Evolutionary conservation across 106 monocot species (phyloP), one percentile per base, ranked within the genome.

Genomic region (Dendrobium officinale): DNA sequence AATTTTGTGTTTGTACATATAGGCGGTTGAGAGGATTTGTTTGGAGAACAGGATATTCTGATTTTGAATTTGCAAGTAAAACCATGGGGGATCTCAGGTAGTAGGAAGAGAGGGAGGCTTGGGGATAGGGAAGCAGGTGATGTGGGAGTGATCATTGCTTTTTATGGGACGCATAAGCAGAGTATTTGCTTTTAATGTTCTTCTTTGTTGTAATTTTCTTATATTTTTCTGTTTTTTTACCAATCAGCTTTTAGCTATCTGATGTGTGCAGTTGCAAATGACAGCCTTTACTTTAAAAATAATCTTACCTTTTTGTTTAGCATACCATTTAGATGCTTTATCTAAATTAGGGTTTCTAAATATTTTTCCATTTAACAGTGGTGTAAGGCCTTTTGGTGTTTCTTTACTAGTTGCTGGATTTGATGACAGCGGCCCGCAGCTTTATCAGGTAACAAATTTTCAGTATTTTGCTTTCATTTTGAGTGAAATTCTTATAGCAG

Each of bases 381-480:
- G 96, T 82, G 96, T 96, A 59, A 93, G 92, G 83, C 96, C 93
- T 77, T 96, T 96, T 89, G 93, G 96, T 68, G 93, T 96, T 80
- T 96, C 96, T n/a, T 79, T 96, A 19, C 82, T 96, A 75, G 84
- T 96, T 85, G 96, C 93, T 83, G 96, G 96, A 40, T 96, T 90
- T 87, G 93, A 96, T 84, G 96, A 96, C 73, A 92, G 92, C 80
- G 96, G 96, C 18, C 96, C 96, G 2, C 93, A 96, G 55, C 47
- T 96, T 44, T 96, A 87, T 81, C 96, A 96, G 93, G 96, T 96
- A 87, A 26, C 43, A 19, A 13, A 43, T 73, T 48, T 59, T 56
- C 55, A 29, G 27, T 74, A 33, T 70, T 74, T 74, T 44, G 18
- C 42, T 74, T 42, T 42, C 6, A 74, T 74, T n/a, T 74, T 74